Evolutionary conservation across 192 early-diverging fungal species (phyloP).

Genomic region (Podila horticola): DNA sequence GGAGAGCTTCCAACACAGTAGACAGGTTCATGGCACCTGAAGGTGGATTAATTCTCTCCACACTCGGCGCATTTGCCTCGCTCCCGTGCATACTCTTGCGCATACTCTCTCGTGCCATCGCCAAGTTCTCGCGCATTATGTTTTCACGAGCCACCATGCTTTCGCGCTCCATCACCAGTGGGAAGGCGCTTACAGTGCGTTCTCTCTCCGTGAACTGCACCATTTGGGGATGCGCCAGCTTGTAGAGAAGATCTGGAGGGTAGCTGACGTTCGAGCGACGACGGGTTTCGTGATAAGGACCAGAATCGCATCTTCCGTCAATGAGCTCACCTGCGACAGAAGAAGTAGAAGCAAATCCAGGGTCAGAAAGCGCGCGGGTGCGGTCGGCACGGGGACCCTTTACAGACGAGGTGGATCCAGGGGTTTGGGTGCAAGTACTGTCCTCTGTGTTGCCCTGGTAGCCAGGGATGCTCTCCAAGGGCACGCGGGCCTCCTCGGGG

Average conservation of each 20-base stretch:
- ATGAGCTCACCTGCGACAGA: background rate
- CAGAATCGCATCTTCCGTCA: background rate
- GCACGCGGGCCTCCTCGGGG: slow-evolving; percentile 58
- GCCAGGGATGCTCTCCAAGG: background rate
- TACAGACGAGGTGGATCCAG: background rate
- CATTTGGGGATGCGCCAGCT: background rate
- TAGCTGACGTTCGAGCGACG: background rate
- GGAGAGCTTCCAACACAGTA: too few relatives aligned
- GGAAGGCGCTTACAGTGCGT: background rate
- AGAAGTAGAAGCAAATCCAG: background rate
- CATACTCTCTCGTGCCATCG: too few relatives aligned
- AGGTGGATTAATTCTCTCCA: too few relatives aligned
- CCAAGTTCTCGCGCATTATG: background rate
- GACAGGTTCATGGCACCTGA: too few relatives aligned
- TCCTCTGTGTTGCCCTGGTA: background rate
- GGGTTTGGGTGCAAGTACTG: background rate
- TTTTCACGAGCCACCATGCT: background rate
- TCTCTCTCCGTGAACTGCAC: background rate
- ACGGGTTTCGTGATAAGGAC: background rate
- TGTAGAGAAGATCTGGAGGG: slow-evolving; percentile 1
- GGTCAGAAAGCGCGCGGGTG: background rate
- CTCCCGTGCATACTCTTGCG: too few relatives aligned
- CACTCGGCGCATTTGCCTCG: too few relatives aligned
- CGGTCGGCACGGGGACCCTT: background rate
- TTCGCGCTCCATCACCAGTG: background rate